Conservation (phyloP, 1,139 yeast species). For the Pichia sp. region DNA sequence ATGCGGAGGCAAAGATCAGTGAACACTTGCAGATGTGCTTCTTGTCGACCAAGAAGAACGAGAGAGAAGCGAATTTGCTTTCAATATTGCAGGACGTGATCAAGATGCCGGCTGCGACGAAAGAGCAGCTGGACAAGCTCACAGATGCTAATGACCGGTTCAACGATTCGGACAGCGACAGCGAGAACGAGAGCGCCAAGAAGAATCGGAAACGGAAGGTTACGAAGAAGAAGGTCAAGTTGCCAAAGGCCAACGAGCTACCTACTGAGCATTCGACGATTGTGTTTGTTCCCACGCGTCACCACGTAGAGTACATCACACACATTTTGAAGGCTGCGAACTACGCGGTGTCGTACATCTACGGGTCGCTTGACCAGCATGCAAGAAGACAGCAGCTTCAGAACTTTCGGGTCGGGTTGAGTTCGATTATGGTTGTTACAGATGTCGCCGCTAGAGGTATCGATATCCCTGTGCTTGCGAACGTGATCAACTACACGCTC, state of each 20-base stretch:
- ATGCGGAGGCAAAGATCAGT: conserved; percentile 85
- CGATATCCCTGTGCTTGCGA: conserved; percentile 94
- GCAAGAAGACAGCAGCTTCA: conserved; percentile 89
- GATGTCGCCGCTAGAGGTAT: conserved; percentile 99
- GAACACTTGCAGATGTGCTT: conserved; percentile 90
- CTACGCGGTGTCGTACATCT: conserved; percentile 76
- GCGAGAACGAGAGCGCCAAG: conserved; percentile 35
- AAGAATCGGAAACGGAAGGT: conserved; percentile 24
- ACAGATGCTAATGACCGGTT: conserved; percentile 44
- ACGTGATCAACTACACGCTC: conserved; percentile 83
- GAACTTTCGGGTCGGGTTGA: conserved; percentile 78
- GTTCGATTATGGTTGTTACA: conserved; percentile 85
- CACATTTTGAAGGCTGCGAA: conserved; percentile 70
- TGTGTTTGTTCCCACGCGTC: conserved; percentile 93
- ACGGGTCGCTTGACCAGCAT: conserved; percentile 91
- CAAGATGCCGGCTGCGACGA: conserved; percentile 75
- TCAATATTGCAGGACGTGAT: conserved; percentile 77
- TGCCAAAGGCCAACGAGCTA: conserved; percentile 75
- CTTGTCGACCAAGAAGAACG: conserved; percentile 73
- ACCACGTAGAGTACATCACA: conserved; percentile 90
- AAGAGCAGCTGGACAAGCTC: conserved; percentile 55
- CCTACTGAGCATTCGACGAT: conserved; percentile 87
- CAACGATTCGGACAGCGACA: conserved; percentile 48
- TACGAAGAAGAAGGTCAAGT: conserved; percentile 43
- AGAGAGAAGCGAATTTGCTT: conserved; percentile 84